phyloP scores from a whole-genome alignment of 192 early-diverging fungal genomes.

The Thamnidium elegans region DNA sequence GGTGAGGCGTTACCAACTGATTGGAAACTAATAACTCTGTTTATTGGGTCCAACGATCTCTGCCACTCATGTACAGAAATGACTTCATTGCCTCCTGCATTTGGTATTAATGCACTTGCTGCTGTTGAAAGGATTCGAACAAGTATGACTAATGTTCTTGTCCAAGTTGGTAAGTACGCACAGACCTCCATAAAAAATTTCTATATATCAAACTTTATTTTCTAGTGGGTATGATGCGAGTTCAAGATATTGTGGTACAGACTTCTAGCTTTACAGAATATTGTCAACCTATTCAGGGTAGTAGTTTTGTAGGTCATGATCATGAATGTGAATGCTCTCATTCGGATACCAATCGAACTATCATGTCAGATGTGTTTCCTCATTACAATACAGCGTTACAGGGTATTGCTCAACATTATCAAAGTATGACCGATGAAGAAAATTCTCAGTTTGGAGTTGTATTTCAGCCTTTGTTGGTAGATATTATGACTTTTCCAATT shows the following conservation, averaged over 20 bases:
- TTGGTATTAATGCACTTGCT: slow-evolving; percentile 24
- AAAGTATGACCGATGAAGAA: not conserved
- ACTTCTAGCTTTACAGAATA: slow-evolving; percentile 31
- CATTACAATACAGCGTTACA: slow-evolving; percentile 46
- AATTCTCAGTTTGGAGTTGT: slow-evolving; percentile 44
- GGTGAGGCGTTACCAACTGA: slow-evolving; percentile 24
- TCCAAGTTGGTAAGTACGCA: slow-evolving; percentile 43
- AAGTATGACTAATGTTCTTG: slow-evolving; percentile 41
- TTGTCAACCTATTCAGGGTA: slow-evolving; percentile 33
- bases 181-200: slow-evolving; percentile 3
- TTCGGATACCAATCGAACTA: slow-evolving; percentile 30
- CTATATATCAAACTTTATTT: not conserved
- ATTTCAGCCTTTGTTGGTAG: slow-evolving; percentile 40
- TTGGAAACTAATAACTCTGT: slow-evolving; percentile 53
- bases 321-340: slow-evolving; percentile 36
- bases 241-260: slow-evolving; percentile 34
- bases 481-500: slow-evolving; percentile 40
- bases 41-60: slow-evolving; percentile 59
- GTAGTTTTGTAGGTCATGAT: slow-evolving; percentile 27
- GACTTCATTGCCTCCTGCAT: slow-evolving; percentile 22
- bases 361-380: slow-evolving; percentile 42
- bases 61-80: slow-evolving; percentile 42
- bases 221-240: slow-evolving; percentile 25
- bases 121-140: slow-evolving; percentile 36
- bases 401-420: slow-evolving; percentile 36